These are phyloP conservation scores for Saccharomycopsis crataegensis DNA, from an alignment of 1,139 yeast genomes.

Conservation along the genomic window DNA sequence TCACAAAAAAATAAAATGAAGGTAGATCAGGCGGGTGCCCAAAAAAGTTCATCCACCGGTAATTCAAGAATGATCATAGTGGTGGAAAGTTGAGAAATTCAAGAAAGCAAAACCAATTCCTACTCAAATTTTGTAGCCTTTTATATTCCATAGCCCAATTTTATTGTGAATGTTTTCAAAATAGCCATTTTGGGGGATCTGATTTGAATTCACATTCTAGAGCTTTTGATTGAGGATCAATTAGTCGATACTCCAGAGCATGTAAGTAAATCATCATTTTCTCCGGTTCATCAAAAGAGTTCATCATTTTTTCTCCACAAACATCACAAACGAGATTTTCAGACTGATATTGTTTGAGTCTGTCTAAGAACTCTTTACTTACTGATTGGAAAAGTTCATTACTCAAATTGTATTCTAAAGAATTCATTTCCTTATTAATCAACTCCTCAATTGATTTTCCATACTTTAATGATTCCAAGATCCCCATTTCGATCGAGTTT, in stretches of 20 bases:
- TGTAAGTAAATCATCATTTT: constrained; percentile 16
- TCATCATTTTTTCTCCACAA: constrained; percentile 8
- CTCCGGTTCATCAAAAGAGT: neutral
- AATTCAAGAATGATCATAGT: too few relatives aligned
- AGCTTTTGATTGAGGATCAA: neutral
- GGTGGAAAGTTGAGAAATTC: too few relatives aligned
- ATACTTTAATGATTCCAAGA: constrained; percentile 1
- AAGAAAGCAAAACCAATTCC: too few relatives aligned
- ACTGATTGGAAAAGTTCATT: neutral
- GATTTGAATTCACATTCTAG: constrained; percentile 5
- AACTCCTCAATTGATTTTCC: neutral
- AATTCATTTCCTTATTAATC: neutral
- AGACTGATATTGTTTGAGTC: neutral
- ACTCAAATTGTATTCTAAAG: neutral
- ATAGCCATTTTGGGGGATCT: constrained; percentile 12
- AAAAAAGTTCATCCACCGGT: too few relatives aligned
- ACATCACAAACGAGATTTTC: constrained; percentile 2
- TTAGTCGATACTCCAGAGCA: constrained; percentile 10
- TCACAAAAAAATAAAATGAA: neutral
- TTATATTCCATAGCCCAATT: too few relatives aligned
- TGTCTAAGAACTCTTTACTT: constrained; percentile 2
- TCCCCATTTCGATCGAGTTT: constrained; percentile 5
- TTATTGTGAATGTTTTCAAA: neutral
- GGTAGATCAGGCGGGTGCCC: neutral
- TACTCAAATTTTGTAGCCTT: too few relatives aligned